These are phyloP conservation scores for Rhodomyrtus tomentosa DNA, from an alignment of 345 rosid species.

Conservation along the genomic window DNA sequence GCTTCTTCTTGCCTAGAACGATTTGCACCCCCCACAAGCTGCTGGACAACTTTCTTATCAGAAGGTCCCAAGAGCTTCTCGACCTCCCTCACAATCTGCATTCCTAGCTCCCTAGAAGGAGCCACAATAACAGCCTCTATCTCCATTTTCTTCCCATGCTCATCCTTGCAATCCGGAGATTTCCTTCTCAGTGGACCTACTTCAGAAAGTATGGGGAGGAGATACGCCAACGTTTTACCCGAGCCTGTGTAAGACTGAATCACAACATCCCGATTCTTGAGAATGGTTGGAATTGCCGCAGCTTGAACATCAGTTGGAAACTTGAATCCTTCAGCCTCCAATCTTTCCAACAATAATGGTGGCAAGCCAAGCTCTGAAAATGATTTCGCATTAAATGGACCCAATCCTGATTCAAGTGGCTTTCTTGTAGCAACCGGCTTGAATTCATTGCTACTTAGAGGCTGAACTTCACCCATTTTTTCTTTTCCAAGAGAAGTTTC, in stretches of 20 bases:
- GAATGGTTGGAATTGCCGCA: constrained; percentile 68
- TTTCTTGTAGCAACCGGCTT: constrained; percentile 25
- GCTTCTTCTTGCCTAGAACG: constrained; percentile 95
- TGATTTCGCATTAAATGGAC: constrained; percentile 63
- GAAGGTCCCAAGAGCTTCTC: constrained; percentile 77
- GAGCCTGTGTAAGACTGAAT: constrained; percentile 93
- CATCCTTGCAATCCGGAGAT: constrained; percentile 19
- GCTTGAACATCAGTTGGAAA: constrained; percentile 87
- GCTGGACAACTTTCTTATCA: constrained; percentile 76
- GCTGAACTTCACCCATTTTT: neutral
- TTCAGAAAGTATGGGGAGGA: constrained; percentile 73
- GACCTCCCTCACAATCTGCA: constrained; percentile 91
- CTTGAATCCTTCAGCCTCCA: constrained; percentile 57
- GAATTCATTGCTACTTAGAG: constrained; percentile 11
- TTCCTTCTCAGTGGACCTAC: constrained; percentile 55
- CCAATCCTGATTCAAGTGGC: constrained; percentile 32
- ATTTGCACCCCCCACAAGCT: constrained; percentile 95
- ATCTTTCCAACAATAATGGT: constrained; percentile 41
- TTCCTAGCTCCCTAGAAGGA: constrained; percentile 89
- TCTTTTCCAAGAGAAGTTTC: neutral
- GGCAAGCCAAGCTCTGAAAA: constrained; percentile 91
- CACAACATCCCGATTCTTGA: constrained; percentile 63
- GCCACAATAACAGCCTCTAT: constrained; percentile 90
- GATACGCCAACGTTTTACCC: constrained; percentile 85
- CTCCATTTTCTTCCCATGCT: constrained; percentile 33